A percentile compares a stretch with the other conserved stretches of the same genome.
phyloP scores from a whole-genome alignment of 495 filamentous ascomycete species.

The Rhypophila decipiens region DNA sequence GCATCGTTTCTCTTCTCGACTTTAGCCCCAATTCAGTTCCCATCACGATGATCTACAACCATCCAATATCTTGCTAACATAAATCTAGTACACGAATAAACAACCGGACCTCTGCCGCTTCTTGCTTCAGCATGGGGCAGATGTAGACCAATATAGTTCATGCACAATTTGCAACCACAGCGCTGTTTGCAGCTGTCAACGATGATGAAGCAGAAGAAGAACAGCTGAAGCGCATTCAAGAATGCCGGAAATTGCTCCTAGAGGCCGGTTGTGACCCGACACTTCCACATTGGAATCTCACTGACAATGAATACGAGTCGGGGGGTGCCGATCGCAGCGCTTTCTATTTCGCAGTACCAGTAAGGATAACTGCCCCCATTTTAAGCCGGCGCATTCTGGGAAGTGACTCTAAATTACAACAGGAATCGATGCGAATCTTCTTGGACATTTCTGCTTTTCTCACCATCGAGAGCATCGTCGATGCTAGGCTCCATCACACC shows the following conservation, averaged over 20 bases:
- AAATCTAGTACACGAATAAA: neutral
- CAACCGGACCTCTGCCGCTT: conserved; percentile 5
- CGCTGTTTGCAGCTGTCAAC: neutral
- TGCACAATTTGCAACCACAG: neutral
- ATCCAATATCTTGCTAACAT: neutral
- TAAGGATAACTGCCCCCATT: neutral
- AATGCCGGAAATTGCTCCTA: conserved; percentile 3
- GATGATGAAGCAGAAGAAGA: neutral
- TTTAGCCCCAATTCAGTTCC: neutral
- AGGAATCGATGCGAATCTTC: neutral
- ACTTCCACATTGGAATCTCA: neutral
- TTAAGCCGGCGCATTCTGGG: neutral
- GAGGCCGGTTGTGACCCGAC: conserved; percentile 3
- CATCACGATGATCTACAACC: neutral
- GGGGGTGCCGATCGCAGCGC: neutral
- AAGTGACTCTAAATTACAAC: neutral
- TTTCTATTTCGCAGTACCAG: neutral
- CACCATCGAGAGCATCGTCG: neutral
- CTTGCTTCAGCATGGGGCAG: conserved; percentile 5
- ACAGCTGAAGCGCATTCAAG: neutral
- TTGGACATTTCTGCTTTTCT: neutral
- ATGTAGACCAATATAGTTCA: neutral
- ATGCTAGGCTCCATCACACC: neutral
- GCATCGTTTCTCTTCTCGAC: neutral
- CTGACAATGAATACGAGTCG: neutral